phyloP scores from a whole-genome alignment of 164 flowering plant genomes.

The Sedum album region DNA sequence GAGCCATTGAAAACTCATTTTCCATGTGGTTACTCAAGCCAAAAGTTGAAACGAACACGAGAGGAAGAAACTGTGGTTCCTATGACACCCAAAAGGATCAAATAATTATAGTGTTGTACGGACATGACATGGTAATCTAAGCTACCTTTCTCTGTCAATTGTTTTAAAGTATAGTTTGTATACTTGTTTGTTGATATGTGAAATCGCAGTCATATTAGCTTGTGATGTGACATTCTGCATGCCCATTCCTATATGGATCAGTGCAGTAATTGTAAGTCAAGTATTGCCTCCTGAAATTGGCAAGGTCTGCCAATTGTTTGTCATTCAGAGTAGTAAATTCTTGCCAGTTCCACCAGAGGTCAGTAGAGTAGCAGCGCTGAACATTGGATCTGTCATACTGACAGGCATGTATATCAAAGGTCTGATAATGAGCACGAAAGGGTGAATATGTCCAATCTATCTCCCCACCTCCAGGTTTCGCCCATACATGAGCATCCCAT shows the following conservation, averaged over 20 bases:
- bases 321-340: not conserved
- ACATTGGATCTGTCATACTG: not conserved
- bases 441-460: slow-evolving; percentile 61
- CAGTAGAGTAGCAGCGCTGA: not conserved
- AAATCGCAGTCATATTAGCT: not conserved
- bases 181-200: not conserved
- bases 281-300: too few relatives aligned
- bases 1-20: not conserved
- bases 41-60: not conserved
- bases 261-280: too few relatives aligned
- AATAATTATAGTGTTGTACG: not conserved
- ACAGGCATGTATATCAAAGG: slow-evolving; percentile 17
- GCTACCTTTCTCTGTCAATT: too few relatives aligned
- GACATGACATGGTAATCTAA: too few relatives aligned
- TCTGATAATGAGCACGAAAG: slow-evolving; percentile 31
- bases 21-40: not conserved
- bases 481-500: slow-evolving; percentile 72
- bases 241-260: too few relatives aligned
- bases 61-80: not conserved
- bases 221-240: not conserved
- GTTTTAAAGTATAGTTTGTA: not conserved
- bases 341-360: not conserved
- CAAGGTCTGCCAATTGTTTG: not conserved
- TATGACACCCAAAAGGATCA: not conserved
- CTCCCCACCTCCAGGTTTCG: slow-evolving; percentile 50